These are phyloP conservation scores for Pisolithus sp. DNA, from an alignment of 768 basidiomycete genomes.

Conservation along the genomic window DNA sequence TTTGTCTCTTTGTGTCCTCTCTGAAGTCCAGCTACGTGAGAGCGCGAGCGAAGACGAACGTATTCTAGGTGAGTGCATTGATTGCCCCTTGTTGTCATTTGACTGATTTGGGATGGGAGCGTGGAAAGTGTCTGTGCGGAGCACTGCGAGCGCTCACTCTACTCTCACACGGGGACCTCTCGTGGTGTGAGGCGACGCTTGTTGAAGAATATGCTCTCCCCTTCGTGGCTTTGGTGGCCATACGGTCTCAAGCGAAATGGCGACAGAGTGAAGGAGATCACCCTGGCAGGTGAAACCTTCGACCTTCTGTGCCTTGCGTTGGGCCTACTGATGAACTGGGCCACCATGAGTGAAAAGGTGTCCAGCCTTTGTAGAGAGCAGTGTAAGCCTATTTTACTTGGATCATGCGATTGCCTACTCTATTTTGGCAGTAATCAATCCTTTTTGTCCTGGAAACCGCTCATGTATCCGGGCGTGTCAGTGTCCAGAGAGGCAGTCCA, in stretches of 20 bases:
- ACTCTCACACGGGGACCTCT: slow-evolving; percentile 54
- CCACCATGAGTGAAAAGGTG: slow-evolving; percentile 50
- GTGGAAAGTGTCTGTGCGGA: slow-evolving; percentile 46
- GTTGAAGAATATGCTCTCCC: slow-evolving; percentile 40
- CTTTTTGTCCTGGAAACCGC: slow-evolving; percentile 42
- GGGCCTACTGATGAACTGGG: slow-evolving; percentile 70
- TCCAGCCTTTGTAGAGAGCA: slow-evolving; percentile 41
- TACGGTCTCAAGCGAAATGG: slow-evolving; percentile 31
- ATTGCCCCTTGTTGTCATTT: neutral
- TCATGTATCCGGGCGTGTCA: slow-evolving; percentile 47
- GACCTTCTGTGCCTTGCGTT: slow-evolving; percentile 72
- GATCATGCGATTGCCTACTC: neutral
- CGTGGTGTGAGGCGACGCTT: slow-evolving; percentile 51
- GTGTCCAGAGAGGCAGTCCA: slow-evolving; percentile 40
- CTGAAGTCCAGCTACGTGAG: slow-evolving; percentile 34
- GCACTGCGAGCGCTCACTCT: slow-evolving; percentile 64
- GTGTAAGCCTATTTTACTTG: slow-evolving; percentile 33
- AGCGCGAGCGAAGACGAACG: slow-evolving; percentile 7
- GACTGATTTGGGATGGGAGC: slow-evolving; percentile 19
- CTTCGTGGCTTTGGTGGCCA: slow-evolving; percentile 42
- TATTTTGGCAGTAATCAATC: slow-evolving; percentile 41
- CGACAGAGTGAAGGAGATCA: slow-evolving; percentile 3
- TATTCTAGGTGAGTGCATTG: slow-evolving; percentile 14
- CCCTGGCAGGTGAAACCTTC: slow-evolving; percentile 37
- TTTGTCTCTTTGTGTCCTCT: slow-evolving; percentile 44